phyloP scores from a whole-genome alignment of 2,329 filamentous ascomycete species.

The Colletotrichum siamense region DNA sequence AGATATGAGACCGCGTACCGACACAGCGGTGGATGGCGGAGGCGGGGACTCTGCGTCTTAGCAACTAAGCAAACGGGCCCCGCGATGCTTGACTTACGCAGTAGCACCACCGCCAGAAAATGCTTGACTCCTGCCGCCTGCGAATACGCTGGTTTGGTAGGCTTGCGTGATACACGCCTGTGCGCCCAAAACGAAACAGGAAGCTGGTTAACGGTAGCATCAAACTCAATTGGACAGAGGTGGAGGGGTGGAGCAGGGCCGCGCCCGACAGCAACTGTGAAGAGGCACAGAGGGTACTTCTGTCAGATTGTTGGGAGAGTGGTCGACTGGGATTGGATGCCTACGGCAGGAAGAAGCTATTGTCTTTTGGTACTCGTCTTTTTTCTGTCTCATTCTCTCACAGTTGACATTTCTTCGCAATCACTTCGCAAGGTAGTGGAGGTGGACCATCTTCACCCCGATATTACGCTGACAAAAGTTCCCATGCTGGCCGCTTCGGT shows the following conservation, averaged over 20 bases:
- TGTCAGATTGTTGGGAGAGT: background rate
- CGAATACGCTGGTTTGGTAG: background rate
- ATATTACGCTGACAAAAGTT: slow-evolving; percentile 19
- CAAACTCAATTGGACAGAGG: slow-evolving; percentile 4
- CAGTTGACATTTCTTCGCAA: background rate
- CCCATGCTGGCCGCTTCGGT: background rate
- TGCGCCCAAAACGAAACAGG: slow-evolving; percentile 17
- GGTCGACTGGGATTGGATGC: background rate
- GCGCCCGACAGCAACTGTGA: background rate
- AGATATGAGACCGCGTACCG: slow-evolving; percentile 15
- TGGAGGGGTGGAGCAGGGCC: background rate
- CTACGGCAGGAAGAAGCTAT: background rate
- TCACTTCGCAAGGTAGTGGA: background rate
- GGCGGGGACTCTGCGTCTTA: background rate
- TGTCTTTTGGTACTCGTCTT: background rate
- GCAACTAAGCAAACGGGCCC: background rate
- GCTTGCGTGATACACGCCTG: slow-evolving; percentile 4
- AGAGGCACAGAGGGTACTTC: background rate
- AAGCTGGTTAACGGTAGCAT: slow-evolving; percentile 3
- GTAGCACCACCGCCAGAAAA: background rate
- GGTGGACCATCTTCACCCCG: slow-evolving; percentile 7
- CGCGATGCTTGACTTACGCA: background rate
- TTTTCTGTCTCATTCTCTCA: background rate
- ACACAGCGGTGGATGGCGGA: background rate
- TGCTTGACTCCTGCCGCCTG: background rate